Conservation (phyloP, 345 rosid species). For the Salix caprea region DNA sequence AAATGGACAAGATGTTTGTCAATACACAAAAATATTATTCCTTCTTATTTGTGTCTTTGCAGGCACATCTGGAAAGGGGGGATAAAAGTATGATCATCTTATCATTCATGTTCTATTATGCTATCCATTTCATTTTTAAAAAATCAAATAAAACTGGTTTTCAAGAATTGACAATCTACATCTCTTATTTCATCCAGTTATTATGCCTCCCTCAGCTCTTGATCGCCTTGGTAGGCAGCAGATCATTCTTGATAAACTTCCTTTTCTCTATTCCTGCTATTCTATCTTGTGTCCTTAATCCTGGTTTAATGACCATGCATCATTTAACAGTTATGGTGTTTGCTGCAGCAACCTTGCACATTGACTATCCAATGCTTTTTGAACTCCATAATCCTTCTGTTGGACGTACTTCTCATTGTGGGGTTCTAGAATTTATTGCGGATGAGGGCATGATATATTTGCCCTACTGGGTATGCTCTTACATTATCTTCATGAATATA, state of each 20-base stretch:
- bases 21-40: not conserved
- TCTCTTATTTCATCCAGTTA: slow-evolving; percentile 36
- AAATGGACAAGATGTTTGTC: not conserved
- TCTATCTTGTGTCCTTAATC: no score
- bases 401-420: slow-evolving; percentile 50
- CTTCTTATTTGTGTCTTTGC: slow-evolving; percentile 17
- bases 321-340: not conserved
- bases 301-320: not conserved
- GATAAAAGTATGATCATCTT: slow-evolving; percentile 44
- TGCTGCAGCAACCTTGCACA: slow-evolving; percentile 49
- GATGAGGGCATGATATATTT: slow-evolving; percentile 61
- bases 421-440: slow-evolving; percentile 61
- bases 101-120: not conserved
- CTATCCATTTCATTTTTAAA: not conserved
- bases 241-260: not conserved
- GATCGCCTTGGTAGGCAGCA: slow-evolving; percentile 56
- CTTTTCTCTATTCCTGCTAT: not conserved
- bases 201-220: slow-evolving; percentile 75
- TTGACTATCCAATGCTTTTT: slow-evolving; percentile 64
- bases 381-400: slow-evolving; percentile 39
- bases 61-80: slow-evolving; percentile 67
- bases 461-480: slow-evolving; percentile 56
- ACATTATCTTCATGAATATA: not conserved
- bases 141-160: not conserved
- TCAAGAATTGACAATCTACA: not conserved